Base-by-base conservation (phyloP, 2,329 filamentous ascomycete species). In the Trichoderma sp. region DNA sequence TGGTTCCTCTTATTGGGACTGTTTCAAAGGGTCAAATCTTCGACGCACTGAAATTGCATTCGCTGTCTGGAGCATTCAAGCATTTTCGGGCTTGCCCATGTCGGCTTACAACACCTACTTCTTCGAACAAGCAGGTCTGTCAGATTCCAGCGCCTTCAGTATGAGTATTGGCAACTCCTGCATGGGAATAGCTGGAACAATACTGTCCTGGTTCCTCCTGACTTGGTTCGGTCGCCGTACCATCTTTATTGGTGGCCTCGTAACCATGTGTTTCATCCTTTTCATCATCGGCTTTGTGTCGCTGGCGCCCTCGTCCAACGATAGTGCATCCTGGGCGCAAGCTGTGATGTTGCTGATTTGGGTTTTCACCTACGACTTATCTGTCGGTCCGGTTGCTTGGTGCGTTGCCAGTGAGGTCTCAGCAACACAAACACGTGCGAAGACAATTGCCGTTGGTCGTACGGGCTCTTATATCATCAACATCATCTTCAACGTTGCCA, bases 21-120 rank as follows among this genome's bases (percentile, higher is more conserved):
- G 85, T 77, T 88, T 88, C 79, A 82, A 82, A 27, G 84, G 84
- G 16, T 79, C 82, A 5, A 84, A 88, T 50, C 80, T 87, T 1
- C 85, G 87, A n/a, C 83, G 89, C 24, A 89, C 88, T 6, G n/a
- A 21, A 56, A 56, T 56, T 9, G 41, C 41, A 56, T 56, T 21
- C 50, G 50, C 50, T 21, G 21, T 56, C 50, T 56, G 21, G 18
- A 56, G 50, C 21, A 24, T 21, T 24, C 50, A 56, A 56, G 41
- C 41, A 45, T 45, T 56, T 56, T 56, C 50, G n/a, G 21, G 21
- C 11, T 24, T 21, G 11, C 50, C 50, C 3, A 24, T 56, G 21
- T 56, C 50, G 3, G 18, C 50, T 12, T 56, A 56, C 50, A 24
- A 21, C 1, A 56, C 50, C 18, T 56, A 56, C 50, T 56, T 56